Conservation (phyloP, 2,329 filamentous ascomycete genomes). For the Ceratocystis alfenasii region DNA sequence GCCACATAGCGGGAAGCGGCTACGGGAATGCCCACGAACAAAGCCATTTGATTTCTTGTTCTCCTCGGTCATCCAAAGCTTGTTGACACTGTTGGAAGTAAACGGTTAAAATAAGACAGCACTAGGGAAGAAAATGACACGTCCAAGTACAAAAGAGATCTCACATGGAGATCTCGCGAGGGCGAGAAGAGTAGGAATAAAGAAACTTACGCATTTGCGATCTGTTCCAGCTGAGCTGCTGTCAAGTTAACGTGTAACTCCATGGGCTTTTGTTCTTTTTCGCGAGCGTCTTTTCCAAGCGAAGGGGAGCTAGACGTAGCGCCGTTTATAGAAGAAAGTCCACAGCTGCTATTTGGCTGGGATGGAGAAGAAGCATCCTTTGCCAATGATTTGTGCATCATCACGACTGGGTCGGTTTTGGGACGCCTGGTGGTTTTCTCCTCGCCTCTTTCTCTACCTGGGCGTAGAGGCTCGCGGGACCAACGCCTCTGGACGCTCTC, state of each 20-base stretch:
- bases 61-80: background rate
- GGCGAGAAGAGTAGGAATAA: too few relatives aligned
- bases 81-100: background rate
- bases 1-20: background rate
- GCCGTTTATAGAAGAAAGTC: background rate
- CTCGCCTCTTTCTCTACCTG: background rate
- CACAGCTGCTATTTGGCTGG: background rate
- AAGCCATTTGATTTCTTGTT: background rate
- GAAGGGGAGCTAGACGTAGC: background rate
- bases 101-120: background rate
- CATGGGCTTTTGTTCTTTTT: constrained; percentile 32
- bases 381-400: background rate
- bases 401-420: background rate
- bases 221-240: constrained; percentile 38
- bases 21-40: background rate
- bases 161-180: too few relatives aligned
- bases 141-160: too few relatives aligned
- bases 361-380: background rate
- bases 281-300: background rate
- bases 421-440: background rate
- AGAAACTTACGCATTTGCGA: constrained; percentile 35
- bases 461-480: background rate
- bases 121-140: background rate
- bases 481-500: background rate
- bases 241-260: constrained; percentile 40